Percentiles rank a stretch among this genome's conserved stretches.
phyloP scores from a whole-genome alignment of 176 grass and related monocot species.

The Zizania latifolia region DNA sequence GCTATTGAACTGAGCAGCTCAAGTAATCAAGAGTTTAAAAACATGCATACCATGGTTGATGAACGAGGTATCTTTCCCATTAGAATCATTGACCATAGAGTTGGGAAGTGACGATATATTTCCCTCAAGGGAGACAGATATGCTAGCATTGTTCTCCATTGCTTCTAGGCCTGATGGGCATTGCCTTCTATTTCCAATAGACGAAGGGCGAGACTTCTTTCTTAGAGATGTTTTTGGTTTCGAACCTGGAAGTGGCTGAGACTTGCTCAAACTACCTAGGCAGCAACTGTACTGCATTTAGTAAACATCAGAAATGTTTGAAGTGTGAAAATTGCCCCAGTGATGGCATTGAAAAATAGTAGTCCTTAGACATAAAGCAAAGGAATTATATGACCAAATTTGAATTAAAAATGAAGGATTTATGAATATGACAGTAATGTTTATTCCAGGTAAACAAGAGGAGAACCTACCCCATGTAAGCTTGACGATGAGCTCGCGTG shows the following conservation, averaged over 20 bases:
- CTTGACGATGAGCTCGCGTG: conserved; percentile 25
- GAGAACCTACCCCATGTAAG: conserved; percentile 60
- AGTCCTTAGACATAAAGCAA: conserved; percentile 7
- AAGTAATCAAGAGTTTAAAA: neutral
- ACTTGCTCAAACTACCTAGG: conserved; percentile 56
- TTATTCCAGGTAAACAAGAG: conserved; percentile 3
- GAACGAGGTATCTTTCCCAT: conserved; percentile 40
- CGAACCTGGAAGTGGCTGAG: conserved; percentile 29
- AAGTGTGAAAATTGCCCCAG: conserved; percentile 17
- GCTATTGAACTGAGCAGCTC: neutral
- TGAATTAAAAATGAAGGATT: neutral
- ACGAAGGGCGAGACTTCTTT: conserved; percentile 22
- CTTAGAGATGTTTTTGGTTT: conserved; percentile 27
- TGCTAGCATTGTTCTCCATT: conserved; percentile 62
- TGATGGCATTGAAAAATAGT: neutral
- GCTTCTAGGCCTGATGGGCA: conserved; percentile 35
- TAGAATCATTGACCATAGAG: conserved; percentile 39
- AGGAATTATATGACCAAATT: neutral
- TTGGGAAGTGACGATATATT: conserved; percentile 46
- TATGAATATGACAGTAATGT: neutral
- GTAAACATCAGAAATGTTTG: conserved; percentile 43
- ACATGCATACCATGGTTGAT: conserved; percentile 67
- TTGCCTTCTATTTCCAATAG: conserved; percentile 32
- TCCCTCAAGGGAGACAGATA: conserved; percentile 55
- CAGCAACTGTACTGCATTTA: conserved; percentile 70